Conservation (phyloP, 2,329 filamentous ascomycete genomes). For the Aspergillus pseudonomiae region DNA sequence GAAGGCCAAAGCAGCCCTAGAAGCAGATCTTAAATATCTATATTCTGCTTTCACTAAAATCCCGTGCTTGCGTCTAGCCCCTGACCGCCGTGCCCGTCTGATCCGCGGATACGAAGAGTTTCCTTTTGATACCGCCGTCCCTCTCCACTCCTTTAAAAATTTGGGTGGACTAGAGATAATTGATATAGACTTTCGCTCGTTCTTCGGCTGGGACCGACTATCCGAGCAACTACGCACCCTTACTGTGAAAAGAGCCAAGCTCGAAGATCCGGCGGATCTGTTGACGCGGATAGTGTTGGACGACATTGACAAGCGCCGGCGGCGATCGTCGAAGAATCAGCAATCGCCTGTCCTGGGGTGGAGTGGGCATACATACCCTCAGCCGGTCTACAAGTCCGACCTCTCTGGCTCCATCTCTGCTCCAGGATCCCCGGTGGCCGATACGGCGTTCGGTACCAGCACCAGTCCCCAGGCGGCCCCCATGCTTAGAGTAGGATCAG, state of each 20-base stretch:
- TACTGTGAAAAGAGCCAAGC: constrained; percentile 80
- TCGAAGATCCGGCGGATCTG: constrained; percentile 89
- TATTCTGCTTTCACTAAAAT: constrained; percentile 99
- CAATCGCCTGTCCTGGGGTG: constrained; percentile 76
- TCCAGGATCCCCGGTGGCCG: constrained; percentile 65
- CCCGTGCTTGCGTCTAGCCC: constrained; percentile 82
- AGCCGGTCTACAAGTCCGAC: constrained; percentile 64
- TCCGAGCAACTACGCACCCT: constrained; percentile 90
- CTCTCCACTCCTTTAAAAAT: constrained; percentile 97
- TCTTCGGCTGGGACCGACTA: constrained; percentile 94
- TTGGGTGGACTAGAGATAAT: constrained; percentile 90
- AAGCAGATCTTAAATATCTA: constrained; percentile 89
- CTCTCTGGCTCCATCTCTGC: constrained; percentile 68
- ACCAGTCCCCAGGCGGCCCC: constrained; percentile 51
- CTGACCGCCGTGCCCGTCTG: constrained; percentile 88
- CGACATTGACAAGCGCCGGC: constrained; percentile 89
- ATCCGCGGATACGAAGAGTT: constrained; percentile 97
- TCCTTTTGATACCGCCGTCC: constrained; percentile 95
- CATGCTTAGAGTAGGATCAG: constrained; percentile 63
- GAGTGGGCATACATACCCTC: constrained; percentile 60
- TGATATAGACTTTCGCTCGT: constrained; percentile 94
- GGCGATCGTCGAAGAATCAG: constrained; percentile 83
- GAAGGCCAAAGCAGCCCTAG: constrained; percentile 81
- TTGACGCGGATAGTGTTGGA: constrained; percentile 92
- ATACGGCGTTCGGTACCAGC: constrained; percentile 51